Percentiles rank a stretch among this genome's conserved stretches.
Evolutionary conservation across 495 filamentous ascomycete genomes (phyloP).

Genomic region (Penicillium ochrochloron): DNA sequence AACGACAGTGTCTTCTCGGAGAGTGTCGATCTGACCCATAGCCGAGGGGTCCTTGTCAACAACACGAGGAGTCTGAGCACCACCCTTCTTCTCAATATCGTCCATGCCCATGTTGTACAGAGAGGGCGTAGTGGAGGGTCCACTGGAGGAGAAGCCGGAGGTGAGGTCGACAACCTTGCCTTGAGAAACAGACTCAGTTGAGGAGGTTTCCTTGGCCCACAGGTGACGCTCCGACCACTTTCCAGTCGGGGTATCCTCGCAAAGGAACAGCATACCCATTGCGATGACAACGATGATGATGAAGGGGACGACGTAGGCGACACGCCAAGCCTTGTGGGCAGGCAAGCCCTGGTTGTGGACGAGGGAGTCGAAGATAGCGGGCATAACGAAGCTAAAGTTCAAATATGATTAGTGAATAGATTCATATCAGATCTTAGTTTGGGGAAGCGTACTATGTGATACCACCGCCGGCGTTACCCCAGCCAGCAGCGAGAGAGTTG

Average conservation of each 20-base stretch:
- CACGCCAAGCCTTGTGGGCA: slow-evolving; percentile 76
- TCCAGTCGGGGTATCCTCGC: slow-evolving; percentile 84
- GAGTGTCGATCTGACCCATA: slow-evolving; percentile 59
- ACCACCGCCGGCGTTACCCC: slow-evolving; percentile 90
- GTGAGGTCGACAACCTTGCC: slow-evolving; percentile 61
- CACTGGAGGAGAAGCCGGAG: slow-evolving; percentile 41
- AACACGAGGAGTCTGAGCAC: slow-evolving; percentile 36
- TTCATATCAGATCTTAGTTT: background rate
- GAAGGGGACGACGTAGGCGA: slow-evolving; percentile 83
- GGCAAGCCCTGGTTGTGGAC: slow-evolving; percentile 60
- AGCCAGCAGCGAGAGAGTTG: slow-evolving; percentile 83
- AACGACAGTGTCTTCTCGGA: slow-evolving; percentile 61
- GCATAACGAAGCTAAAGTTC: slow-evolving; percentile 80
- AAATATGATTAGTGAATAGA: slow-evolving; percentile 7
- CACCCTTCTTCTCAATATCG: slow-evolving; percentile 47
- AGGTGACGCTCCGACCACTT: slow-evolving; percentile 77
- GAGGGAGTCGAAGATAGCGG: slow-evolving; percentile 85
- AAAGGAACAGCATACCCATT: slow-evolving; percentile 70
- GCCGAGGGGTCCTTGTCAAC: slow-evolving; percentile 57
- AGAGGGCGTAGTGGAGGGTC: slow-evolving; percentile 36
- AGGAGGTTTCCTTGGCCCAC: slow-evolving; percentile 35
- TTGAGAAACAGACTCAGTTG: slow-evolving; percentile 31
- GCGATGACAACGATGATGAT: slow-evolving; percentile 70
- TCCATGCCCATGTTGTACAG: slow-evolving; percentile 49
- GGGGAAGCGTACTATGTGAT: slow-evolving; percentile 60